These are phyloP conservation scores for Trichophyton mentagrophytes DNA, from an alignment of 2,329 filamentous ascomycete species.

Conservation along the genomic window DNA sequence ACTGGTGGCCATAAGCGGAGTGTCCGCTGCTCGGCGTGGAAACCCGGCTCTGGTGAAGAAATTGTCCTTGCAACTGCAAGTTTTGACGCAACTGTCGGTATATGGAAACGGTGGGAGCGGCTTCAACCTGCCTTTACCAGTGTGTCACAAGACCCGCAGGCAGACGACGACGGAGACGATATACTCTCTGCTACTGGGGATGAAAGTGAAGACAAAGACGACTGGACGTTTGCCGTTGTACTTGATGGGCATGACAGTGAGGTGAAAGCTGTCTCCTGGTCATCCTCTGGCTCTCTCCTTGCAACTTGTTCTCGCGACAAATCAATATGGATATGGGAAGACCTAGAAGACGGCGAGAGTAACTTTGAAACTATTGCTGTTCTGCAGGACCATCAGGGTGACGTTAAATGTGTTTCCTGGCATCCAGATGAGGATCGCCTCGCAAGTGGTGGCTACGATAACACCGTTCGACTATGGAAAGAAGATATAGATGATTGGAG, in stretches of 20 bases:
- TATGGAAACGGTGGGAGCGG: slow-evolving; percentile 57
- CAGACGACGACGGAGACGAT: slow-evolving; percentile 19
- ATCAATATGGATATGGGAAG: slow-evolving; percentile 97
- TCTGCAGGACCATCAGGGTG: slow-evolving; percentile 83
- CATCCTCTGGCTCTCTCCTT: slow-evolving; percentile 57
- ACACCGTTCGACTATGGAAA: slow-evolving; percentile 76
- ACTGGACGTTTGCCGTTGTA: slow-evolving; percentile 86
- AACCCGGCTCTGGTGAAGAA: slow-evolving; percentile 53
- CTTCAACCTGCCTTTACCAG: slow-evolving; percentile 18
- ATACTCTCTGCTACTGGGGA: slow-evolving; percentile 25
- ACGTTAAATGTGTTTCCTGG: slow-evolving; percentile 92
- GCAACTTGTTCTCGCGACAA: slow-evolving; percentile 90
- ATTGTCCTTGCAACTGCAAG: slow-evolving; percentile 80
- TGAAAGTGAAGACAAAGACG: slow-evolving; percentile 51
- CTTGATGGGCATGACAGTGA: slow-evolving; percentile 93
- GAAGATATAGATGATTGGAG: slow-evolving; percentile 93
- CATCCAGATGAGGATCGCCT: slow-evolving; percentile 69
- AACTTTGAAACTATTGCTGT: slow-evolving; percentile 96
- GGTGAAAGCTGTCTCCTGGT: slow-evolving; percentile 65
- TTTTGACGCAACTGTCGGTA: slow-evolving; percentile 83
- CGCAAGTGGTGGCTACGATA: slow-evolving; percentile 86
- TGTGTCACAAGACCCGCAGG: slow-evolving; percentile 1
- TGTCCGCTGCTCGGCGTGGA: slow-evolving; percentile 79
- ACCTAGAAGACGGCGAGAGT: slow-evolving; percentile 70
- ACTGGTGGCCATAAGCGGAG: slow-evolving; percentile 82